phyloP scores from a whole-genome alignment of 768 basidiomycete species.

The Rhodotorula sphaerocarpa region DNA sequence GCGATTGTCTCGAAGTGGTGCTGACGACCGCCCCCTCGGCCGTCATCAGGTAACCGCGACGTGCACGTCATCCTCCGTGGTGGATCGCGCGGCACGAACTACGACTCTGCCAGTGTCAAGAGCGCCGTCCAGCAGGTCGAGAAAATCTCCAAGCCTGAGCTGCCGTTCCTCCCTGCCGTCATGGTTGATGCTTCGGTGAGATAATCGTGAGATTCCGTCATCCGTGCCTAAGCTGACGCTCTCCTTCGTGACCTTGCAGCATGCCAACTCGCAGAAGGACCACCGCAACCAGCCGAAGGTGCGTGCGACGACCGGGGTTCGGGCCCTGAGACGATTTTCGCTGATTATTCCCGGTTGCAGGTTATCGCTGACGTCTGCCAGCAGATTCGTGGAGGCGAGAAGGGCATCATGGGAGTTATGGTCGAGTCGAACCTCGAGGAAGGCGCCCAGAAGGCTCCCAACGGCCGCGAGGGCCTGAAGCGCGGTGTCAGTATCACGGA shows the following conservation, averaged over 20 bases:
- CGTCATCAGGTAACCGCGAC: slow-evolving; percentile 70
- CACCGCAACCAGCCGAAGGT: slow-evolving; percentile 78
- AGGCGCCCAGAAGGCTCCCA: slow-evolving; percentile 81
- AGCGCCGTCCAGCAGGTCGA: slow-evolving; percentile 56
- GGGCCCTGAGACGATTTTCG: too few species aligned
- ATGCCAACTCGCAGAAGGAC: slow-evolving; percentile 94
- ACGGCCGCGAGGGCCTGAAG: slow-evolving; percentile 39
- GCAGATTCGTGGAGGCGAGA: slow-evolving; percentile 63
- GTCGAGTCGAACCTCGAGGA: slow-evolving; percentile 89
- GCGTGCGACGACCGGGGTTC: too few species aligned
- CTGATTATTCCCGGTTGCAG: background rate
- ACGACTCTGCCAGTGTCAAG: slow-evolving; percentile 60
- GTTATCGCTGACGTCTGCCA: slow-evolving; percentile 62
- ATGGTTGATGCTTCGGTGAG: slow-evolving; percentile 73
- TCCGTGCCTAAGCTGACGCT: too few species aligned
- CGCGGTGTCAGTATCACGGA: slow-evolving; percentile 70
- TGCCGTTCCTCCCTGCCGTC: slow-evolving; percentile 54
- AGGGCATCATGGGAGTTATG: slow-evolving; percentile 86
- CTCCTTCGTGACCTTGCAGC: slow-evolving; percentile 39
- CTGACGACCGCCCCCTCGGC: slow-evolving; percentile 37
- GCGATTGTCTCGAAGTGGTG: background rate
- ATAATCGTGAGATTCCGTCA: too few species aligned
- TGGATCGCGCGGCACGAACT: slow-evolving; percentile 86
- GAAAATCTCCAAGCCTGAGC: slow-evolving; percentile 50
- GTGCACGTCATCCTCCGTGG: slow-evolving; percentile 95